Evolutionary conservation across 208 protist species (phyloP).

Genomic region (Leishmania arabica): DNA sequence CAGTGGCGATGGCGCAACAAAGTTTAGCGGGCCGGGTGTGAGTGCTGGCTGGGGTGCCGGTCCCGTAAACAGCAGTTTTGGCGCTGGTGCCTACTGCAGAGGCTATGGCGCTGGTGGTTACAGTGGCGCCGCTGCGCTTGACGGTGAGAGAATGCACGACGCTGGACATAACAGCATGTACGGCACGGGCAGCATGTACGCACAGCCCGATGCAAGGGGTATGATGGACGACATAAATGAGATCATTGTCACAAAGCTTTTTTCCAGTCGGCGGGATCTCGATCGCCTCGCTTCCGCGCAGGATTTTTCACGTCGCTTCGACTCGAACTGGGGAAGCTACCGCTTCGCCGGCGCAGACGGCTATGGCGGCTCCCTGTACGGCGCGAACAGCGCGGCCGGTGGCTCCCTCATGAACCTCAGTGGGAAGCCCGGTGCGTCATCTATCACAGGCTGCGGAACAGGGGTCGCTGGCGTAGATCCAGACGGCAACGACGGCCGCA

Average conservation of each 20-base stretch:
- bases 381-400: slow-evolving; percentile 8
- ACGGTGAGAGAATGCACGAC: slow-evolving; percentile 36
- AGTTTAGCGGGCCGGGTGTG: slow-evolving; percentile 14
- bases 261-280: slow-evolving; percentile 70
- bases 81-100: slow-evolving; percentile 23
- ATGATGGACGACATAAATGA: slow-evolving; percentile 34
- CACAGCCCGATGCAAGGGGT: slow-evolving; percentile 10
- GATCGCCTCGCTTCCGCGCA: slow-evolving; percentile 38
- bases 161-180: slow-evolving; percentile 42
- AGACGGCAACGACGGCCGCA: slow-evolving; percentile 8
- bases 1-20: slow-evolving; percentile 10
- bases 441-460: slow-evolving; percentile 3
- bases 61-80: slow-evolving; percentile 3
- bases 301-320: slow-evolving; percentile 57
- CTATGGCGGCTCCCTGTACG: slow-evolving; percentile 28
- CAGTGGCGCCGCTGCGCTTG: slow-evolving; percentile 23
- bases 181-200: slow-evolving; percentile 47
- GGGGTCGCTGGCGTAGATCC: slow-evolving; percentile 19
- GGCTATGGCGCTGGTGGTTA: slow-evolving; percentile 20
- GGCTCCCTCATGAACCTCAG: slow-evolving; percentile 24
- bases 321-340: slow-evolving; percentile 54
- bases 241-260: slow-evolving; percentile 69
- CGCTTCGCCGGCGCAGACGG: slow-evolving; percentile 19
- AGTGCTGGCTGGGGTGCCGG: slow-evolving; percentile 10
- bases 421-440: neutral